phyloP scores from a whole-genome alignment of 2,329 filamentous ascomycete species.

The Neurospora sp. region DNA sequence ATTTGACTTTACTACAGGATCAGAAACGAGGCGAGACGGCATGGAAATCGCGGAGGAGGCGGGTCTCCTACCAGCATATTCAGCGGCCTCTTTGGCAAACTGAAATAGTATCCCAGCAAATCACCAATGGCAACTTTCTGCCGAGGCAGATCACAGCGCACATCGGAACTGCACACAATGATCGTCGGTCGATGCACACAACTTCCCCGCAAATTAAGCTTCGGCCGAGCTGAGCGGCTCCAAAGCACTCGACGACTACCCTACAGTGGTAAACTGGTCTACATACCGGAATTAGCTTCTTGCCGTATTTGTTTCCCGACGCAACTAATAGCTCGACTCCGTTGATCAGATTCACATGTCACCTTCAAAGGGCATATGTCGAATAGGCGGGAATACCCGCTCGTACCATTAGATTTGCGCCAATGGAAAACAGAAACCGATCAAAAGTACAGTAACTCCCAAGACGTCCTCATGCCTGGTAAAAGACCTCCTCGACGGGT shows the following conservation, averaged over 20 bases:
- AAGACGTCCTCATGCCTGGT: slow-evolving; percentile 22
- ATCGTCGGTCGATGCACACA: not conserved
- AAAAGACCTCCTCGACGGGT: slow-evolving; percentile 60
- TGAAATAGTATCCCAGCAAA: not conserved
- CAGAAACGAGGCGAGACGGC: slow-evolving; percentile 18
- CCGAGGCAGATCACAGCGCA: not conserved
- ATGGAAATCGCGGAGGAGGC: slow-evolving; percentile 33
- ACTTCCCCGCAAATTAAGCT: not conserved
- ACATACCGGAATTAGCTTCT: not conserved
- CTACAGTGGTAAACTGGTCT: not conserved
- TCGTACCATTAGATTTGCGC: not conserved
- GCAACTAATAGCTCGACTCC: not conserved
- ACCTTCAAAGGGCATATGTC: not conserved
- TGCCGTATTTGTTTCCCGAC: not conserved
- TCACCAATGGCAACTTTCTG: not conserved
- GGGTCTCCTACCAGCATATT: slow-evolving; percentile 22
- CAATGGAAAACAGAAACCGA: not conserved
- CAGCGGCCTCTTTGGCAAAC: slow-evolving; percentile 31
- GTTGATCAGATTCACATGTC: not conserved
- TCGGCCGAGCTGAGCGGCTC: not conserved
- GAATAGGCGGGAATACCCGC: not conserved
- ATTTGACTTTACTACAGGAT: slow-evolving; percentile 4
- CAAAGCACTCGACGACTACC: not conserved
- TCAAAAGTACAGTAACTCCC: not conserved
- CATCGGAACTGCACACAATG: not conserved